Percentiles rank a stretch among this genome's conserved stretches.
Evolutionary conservation across 495 filamentous ascomycete genomes (phyloP).

Genomic region (Lineolata rhizophorae): DNA sequence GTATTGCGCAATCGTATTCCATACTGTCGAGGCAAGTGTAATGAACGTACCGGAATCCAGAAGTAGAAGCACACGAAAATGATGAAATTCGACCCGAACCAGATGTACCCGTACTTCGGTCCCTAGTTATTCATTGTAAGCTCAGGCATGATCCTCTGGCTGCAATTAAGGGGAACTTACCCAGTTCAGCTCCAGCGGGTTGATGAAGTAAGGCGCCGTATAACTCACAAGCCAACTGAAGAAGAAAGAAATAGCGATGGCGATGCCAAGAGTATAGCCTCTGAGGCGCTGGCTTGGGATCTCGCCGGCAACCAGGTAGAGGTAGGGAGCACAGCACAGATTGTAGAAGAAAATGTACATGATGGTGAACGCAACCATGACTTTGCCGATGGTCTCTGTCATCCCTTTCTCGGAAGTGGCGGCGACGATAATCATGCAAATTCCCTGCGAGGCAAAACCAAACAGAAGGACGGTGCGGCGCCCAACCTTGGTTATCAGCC

Average conservation of each 20-base stretch:
- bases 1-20: too few species aligned
- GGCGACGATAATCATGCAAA: too few species aligned
- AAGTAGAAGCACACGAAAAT: slow-evolving; percentile 24
- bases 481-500: slow-evolving; percentile 30
- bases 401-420: too few species aligned
- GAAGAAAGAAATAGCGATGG: slow-evolving; percentile 24
- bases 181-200: slow-evolving; percentile 26
- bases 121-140: too few species aligned
- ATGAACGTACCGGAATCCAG: slow-evolving; percentile 28
- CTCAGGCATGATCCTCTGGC: too few species aligned
- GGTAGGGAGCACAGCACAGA: slow-evolving; percentile 4
- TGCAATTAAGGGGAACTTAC: too few species aligned
- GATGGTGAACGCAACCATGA: slow-evolving; percentile 7
- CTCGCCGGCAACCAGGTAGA: slow-evolving; percentile 6
- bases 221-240: slow-evolving; percentile 23
- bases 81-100: slow-evolving; percentile 17
- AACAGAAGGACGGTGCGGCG: slow-evolving; percentile 30
- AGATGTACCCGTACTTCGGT: slow-evolving; percentile 29
- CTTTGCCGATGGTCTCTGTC: slow-evolving; percentile 25
- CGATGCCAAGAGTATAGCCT: slow-evolving; percentile 28
- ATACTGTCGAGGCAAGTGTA: too few species aligned
- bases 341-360: slow-evolving; percentile 8
- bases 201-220: slow-evolving; percentile 24
- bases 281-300: slow-evolving; percentile 23
- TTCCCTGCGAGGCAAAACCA: too few species aligned